Percentiles rank a stretch among this genome's conserved stretches.
Evolutionary conservation across 331 rosid species (phyloP).

Genomic region (Acacia pycnantha): DNA sequence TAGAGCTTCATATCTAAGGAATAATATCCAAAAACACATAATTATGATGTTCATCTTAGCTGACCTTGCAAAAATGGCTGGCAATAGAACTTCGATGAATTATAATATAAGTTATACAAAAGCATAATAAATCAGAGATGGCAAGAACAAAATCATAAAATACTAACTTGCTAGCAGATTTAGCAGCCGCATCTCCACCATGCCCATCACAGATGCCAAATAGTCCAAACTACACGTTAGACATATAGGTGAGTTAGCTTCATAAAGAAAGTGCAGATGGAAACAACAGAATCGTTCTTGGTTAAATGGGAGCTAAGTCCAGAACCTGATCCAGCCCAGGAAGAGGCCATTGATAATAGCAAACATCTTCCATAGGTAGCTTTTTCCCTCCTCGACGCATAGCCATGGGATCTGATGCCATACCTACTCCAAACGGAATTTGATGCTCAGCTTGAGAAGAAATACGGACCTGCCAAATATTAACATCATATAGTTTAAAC

Average conservation of each 20-base stretch:
- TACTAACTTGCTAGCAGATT: slow-evolving; percentile 92
- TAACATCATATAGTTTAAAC: slow-evolving; percentile 7
- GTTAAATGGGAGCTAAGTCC: slow-evolving; percentile 19
- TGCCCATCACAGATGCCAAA: slow-evolving; percentile 96
- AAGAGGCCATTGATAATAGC: slow-evolving; percentile 95
- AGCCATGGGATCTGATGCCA: slow-evolving; percentile 98
- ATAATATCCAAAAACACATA: background rate
- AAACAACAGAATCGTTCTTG: slow-evolving; percentile 10
- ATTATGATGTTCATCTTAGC: slow-evolving; percentile 6
- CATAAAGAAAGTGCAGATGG: slow-evolving; percentile 27
- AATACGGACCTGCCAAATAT: slow-evolving; percentile 68
- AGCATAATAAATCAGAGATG: slow-evolving; percentile 25
- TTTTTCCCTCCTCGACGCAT: slow-evolving; percentile 89
- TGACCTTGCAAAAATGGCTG: slow-evolving; percentile 4
- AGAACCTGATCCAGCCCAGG: slow-evolving; percentile 84
- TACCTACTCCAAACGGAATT: slow-evolving; percentile 83
- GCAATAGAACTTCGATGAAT: slow-evolving; percentile 1
- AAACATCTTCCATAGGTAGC: slow-evolving; percentile 92
- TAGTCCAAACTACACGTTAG: slow-evolving; percentile 82
- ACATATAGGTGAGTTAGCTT: slow-evolving; percentile 35
- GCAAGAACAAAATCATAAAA: slow-evolving; percentile 37
- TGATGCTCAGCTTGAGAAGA: slow-evolving; percentile 53
- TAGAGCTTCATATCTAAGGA: background rate
- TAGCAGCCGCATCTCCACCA: slow-evolving; percentile 91
- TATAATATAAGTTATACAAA: slow-evolving; percentile 16